Evolutionary conservation across 2,329 filamentous ascomycete species (phyloP).

Genomic region (Hypoxylon sp.): DNA sequence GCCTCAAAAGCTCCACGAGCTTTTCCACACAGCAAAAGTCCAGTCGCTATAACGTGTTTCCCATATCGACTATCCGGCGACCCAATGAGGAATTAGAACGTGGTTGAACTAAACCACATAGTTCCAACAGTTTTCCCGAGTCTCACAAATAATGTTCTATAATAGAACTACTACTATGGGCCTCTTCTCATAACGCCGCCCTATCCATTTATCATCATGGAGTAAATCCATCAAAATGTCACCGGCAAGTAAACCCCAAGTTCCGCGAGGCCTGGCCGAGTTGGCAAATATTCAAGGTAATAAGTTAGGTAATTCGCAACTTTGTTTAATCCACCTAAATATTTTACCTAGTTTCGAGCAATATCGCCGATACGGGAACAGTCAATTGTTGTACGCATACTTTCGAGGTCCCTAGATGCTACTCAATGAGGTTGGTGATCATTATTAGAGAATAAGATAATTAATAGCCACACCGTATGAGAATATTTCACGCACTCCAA

Average conservation of each 20-base stretch:
- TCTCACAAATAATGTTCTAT: conserved; percentile 19
- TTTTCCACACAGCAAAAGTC: conserved; percentile 35
- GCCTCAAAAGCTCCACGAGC: conserved; percentile 42
- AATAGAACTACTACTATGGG: conserved; percentile 24
- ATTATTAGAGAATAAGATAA: conserved; percentile 27
- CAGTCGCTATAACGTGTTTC: conserved; percentile 41
- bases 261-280: conserved; percentile 18
- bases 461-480: conserved; percentile 45
- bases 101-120: conserved; percentile 48
- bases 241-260: conserved; percentile 7
- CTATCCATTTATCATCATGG: conserved; percentile 21
- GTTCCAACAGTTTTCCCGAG: conserved; percentile 32
- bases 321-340: conserved; percentile 23
- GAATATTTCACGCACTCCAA: conserved; percentile 45
- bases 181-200: conserved; percentile 26
- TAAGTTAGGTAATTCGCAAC: conserved; percentile 14
- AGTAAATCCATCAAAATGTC: conserved; percentile 21
- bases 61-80: conserved; percentile 44
- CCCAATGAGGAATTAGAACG: conserved; percentile 52
- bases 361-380: conserved; percentile 23
- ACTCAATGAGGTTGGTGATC: conserved; percentile 30
- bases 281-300: conserved; percentile 13
- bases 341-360: conserved; percentile 16
- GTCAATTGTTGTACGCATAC: conserved; percentile 14
- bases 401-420: conserved; percentile 22